phyloP scores from a whole-genome alignment of 352 stramenopile species.

The Phytopythium mirpurense region DNA sequence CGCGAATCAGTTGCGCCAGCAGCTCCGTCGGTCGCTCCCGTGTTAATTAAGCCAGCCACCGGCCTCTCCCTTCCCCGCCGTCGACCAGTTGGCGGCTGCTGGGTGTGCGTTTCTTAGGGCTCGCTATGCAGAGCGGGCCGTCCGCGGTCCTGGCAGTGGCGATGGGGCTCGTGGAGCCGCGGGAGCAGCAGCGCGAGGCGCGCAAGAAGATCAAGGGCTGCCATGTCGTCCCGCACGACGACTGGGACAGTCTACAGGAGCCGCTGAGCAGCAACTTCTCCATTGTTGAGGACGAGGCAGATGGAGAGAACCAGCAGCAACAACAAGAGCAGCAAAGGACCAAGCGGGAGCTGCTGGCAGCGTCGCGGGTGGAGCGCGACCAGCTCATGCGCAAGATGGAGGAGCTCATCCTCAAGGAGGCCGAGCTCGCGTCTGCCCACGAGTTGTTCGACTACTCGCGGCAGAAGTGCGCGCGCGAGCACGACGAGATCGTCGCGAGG shows the following conservation, averaged over 20 bases:
- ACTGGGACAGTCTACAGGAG: slow-evolving; percentile 24
- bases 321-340: slow-evolving; percentile 1
- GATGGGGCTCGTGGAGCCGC: slow-evolving; percentile 4
- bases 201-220: slow-evolving; percentile 38
- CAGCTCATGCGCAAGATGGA: slow-evolving; percentile 61
- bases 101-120: background rate
- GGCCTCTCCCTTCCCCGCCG: too few species aligned
- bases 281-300: background rate
- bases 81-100: background rate
- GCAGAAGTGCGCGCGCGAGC: slow-evolving; percentile 31
- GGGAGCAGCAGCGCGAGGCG: background rate
- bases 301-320: background rate
- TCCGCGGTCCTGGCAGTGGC: background rate
- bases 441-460: slow-evolving; percentile 58
- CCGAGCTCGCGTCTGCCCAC: slow-evolving; percentile 47
- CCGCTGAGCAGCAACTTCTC: slow-evolving; percentile 15
- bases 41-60: background rate
- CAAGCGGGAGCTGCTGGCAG: slow-evolving; percentile 26
- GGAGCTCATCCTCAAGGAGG: slow-evolving; percentile 52
- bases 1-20: background rate
- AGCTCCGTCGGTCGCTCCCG: too few species aligned
- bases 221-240: slow-evolving; percentile 39
- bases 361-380: slow-evolving; percentile 38
- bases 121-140: background rate
- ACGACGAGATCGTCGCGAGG: slow-evolving; percentile 40